Evolutionary conservation across 805 yeast species (phyloP), one percentile per base, ranked within the genome.

Genomic region (Myxozyma melibiosi): DNA sequence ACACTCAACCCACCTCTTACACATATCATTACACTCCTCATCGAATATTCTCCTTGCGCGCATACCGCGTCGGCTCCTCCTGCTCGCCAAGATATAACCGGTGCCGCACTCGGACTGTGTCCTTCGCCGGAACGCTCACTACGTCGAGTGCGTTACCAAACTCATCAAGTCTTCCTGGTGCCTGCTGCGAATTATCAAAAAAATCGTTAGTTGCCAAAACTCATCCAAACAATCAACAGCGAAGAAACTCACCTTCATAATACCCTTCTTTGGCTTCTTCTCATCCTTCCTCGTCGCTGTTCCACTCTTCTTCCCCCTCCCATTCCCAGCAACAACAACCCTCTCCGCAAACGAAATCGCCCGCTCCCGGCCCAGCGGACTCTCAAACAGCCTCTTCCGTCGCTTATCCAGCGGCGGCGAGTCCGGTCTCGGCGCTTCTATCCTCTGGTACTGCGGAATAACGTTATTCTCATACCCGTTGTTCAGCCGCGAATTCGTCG

Each of bases 381-480:
- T 60, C 25, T 41, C 47, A 18, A 43, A 48, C 16, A 31, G 49
- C 18, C 64, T 35, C 46, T 46, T 60, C 44, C 47, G 54, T 13
- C 51, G 44, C 30, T 49, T 52, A 20, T 53, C 57, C 24, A 48
- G 48, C 8, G 64, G 62, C 24, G 64, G 64, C 16, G 63, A 58
- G 18, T 47, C 62, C 16, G 64, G 64, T 13, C 64, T 47, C 39
- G 48, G 43, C 3, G 60, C 58, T 7, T 58, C 52, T 35, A 53
- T 49, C 14, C 50, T 45, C 34, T 57, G 57, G 30, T 56, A 60
- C 25, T 52, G 50, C 7, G 64, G 64, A 3, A 60, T 40, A 8
- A 44, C 68, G 65, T 57, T 82, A 68, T 4, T 51, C 35, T 61
- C 67, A 35, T 53, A 57, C 4, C 65, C 62, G 0, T 85, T 76